Percentiles rank a stretch among this genome's conserved stretches.
Evolutionary conservation across 179 eudicot species (phyloP).

Genomic region (Camellia oleifera): DNA sequence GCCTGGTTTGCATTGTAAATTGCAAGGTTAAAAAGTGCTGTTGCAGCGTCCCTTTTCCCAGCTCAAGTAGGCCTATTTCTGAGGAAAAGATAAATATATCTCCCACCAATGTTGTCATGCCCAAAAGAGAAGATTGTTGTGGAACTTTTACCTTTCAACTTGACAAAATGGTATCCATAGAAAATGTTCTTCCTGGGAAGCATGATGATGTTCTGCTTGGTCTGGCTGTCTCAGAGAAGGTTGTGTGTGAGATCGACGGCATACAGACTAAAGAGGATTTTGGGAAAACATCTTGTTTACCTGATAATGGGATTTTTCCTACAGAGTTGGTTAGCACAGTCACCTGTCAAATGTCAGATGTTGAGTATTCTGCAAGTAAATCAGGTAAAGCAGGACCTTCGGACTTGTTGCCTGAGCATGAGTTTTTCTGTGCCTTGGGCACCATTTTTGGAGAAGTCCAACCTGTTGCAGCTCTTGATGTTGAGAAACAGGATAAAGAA

Average conservation of each 20-base stretch:
- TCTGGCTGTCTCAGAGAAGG: conserved; percentile 12
- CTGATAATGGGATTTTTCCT: conserved; percentile 12
- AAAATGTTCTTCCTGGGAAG: conserved; percentile 16
- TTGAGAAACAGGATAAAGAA: conserved; percentile 11
- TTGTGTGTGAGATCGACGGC: conserved; percentile 2
- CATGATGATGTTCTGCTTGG: conserved; percentile 19
- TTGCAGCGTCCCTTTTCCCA: conserved; percentile 44
- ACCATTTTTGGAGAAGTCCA: conserved; percentile 16
- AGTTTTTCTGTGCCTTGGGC: conserved; percentile 19
- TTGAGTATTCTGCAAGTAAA: conserved; percentile 19
- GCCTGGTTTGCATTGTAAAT: conserved; percentile 32
- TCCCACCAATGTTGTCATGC: background rate
- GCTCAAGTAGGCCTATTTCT: conserved; percentile 10
- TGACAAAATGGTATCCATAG: background rate
- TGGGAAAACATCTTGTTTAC: conserved; percentile 6
- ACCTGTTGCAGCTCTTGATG: conserved; percentile 8
- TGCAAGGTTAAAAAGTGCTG: conserved; percentile 50
- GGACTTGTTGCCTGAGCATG: conserved; percentile 14
- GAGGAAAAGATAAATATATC: conserved; percentile 9
- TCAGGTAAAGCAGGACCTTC: conserved; percentile 9
- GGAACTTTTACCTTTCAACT: conserved; percentile 13
- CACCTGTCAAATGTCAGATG: conserved; percentile 23
- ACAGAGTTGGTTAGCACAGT: conserved; percentile 7
- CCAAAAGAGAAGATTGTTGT: background rate
- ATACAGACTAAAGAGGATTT: conserved; percentile 16